These are phyloP conservation scores for Lactarius psammicola DNA, from an alignment of 768 basidiomycete species.

Conservation along the genomic window DNA sequence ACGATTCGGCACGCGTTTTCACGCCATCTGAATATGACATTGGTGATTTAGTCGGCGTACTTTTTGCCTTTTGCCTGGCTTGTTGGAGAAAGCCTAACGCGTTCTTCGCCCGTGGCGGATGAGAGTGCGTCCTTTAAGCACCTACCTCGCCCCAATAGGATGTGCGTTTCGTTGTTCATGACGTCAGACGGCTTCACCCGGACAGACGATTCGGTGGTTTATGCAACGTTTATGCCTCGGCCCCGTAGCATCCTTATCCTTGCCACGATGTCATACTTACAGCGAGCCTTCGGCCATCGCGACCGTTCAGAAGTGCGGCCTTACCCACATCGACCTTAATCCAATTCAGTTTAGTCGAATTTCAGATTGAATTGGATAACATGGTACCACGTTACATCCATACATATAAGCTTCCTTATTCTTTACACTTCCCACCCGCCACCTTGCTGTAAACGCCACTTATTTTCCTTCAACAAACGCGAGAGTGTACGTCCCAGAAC, in stretches of 20 bases:
- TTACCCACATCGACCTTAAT: background rate
- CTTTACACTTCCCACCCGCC: too few relatives aligned
- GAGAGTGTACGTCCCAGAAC: too few relatives aligned
- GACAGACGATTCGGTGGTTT: slow-evolving; percentile 52
- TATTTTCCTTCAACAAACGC: too few relatives aligned
- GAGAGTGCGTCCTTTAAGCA: slow-evolving; percentile 65
- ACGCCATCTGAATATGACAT: slow-evolving; percentile 48
- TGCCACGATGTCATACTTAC: background rate
- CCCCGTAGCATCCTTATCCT: slow-evolving; percentile 38
- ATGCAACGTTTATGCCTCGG: slow-evolving; percentile 53
- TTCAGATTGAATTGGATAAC: too few relatives aligned
- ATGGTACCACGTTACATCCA: too few relatives aligned
- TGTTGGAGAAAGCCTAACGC: slow-evolving; percentile 32
- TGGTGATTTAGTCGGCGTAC: slow-evolving; percentile 49
- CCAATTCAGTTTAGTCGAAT: too few relatives aligned
- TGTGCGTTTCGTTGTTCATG: slow-evolving; percentile 47
- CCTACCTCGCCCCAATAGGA: slow-evolving; percentile 48
- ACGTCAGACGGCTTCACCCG: slow-evolving; percentile 57
- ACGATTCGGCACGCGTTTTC: slow-evolving; percentile 46
- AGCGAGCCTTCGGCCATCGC: background rate
- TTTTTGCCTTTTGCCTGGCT: slow-evolving; percentile 45
- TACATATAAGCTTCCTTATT: too few relatives aligned
- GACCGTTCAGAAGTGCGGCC: background rate
- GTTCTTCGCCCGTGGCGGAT: slow-evolving; percentile 38
- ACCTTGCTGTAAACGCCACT: too few relatives aligned